Evolutionary conservation across 345 rosid species (phyloP), one percentile per base, ranked within the genome.

Genomic region (Litchi chinensis): DNA sequence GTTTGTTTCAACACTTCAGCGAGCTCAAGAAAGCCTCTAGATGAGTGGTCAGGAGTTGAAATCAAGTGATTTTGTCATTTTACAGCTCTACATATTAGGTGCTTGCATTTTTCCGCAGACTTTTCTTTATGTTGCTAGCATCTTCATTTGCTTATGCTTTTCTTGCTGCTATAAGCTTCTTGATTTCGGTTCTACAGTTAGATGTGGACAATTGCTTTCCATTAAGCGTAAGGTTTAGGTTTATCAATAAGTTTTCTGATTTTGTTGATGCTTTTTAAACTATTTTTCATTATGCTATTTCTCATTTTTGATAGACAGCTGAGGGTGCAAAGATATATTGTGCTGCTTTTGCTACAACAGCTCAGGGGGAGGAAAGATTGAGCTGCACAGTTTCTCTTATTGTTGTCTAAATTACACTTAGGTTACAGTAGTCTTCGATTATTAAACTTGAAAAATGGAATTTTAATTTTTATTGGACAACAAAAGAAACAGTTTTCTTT

Each of bases 331-430:
- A 93, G 92, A 73, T 88, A 71, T 87, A 88, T 80, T 93, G 90
- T 84, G 92, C 84, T 81, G 97, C 97, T 21, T 86, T 95, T 52
- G 92, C 96, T 79, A 92, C 91, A 57, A 89, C 91, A 60, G 86
- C 83, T 66, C 92, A 90, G 94, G 93, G 57, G 98, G 89, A 10
- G 98, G 92, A 76, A 95, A 93, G 86, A 81, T 88, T 81, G 93
- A 93, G 88, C 70, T 89, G 77, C 96, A 92, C 77, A 91, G 95
- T 6, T 96, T 90, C 75, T 91, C 96, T 10, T 95, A 95, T 77
- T 93, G 97, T 80, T 92, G 98, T 85, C 87, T 93, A 43, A 93
- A 95, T 84, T 95, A 95, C 89, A 83, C 89, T 59, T 96, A 92
- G 91, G 99, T 92, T 62, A 43, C 75, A 68, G 41, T 16, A 62